Evolutionary conservation across 2,329 filamentous ascomycete species (phyloP), one percentile per base, ranked within the genome.

Genomic region (Colletotrichum melonis): DNA sequence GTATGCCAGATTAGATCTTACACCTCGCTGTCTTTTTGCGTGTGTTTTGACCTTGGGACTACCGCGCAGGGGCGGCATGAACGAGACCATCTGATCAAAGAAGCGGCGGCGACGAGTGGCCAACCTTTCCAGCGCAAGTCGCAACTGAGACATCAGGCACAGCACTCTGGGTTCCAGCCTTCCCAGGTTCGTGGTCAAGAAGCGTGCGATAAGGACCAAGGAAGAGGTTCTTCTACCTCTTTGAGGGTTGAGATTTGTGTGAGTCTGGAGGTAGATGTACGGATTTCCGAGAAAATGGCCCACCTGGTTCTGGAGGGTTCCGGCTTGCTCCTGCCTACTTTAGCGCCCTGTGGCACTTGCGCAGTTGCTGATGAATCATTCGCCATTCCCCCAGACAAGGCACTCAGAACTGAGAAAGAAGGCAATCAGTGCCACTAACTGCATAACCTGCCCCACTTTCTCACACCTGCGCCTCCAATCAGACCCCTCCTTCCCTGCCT

Each of bases 301-400:
- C 72, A 72, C 72, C 73, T 71, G 76, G 55, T 83, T 84, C 82
- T 84, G 82, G 82, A 83, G 81, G 80, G 79, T 84, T 84, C 82
- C 76, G 69, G 49, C 69, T 59, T 65, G 38, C 60, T 64, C 73
- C 72, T 74, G 57, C 68, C 68, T 74, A 32, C 38, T 64, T 72
- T 68, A 63, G 68, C 63, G 67, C 49, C 24, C 42, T 69, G 57
- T 54, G 35, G 58, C 63, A 66, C 26, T 70, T 59, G 68, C 60
- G 67, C 74, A 79, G 79, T 79, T 78, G 82, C 77, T 80, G 76
- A 81, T 82, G 81, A 82, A 82, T 83, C 81, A 83, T 81, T 78
- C 78, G 74, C 75, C 77, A 72, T 74, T 66, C 57, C 74, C 52
- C 58, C 38, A 62, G 67, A 68, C 75, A 73, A 74, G 72, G 70